A percentile compares a stretch with the other conserved stretches of the same genome.
These are phyloP conservation scores for Hydrangea macrophylla DNA, from an alignment of 148 eudicot species.

Conservation along the genomic window DNA sequence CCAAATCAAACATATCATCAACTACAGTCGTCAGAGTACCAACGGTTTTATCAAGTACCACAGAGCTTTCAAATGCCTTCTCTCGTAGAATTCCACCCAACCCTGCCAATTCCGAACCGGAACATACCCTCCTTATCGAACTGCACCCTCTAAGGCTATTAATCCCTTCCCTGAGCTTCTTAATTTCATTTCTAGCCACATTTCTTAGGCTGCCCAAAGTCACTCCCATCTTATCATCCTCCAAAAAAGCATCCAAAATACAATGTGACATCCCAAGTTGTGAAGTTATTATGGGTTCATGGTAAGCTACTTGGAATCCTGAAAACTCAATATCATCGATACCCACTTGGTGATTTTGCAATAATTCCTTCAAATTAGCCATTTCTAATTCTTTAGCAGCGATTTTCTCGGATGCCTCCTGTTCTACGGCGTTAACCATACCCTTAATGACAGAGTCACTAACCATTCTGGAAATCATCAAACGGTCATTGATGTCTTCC, in stretches of 20 bases:
- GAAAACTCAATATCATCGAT: slow-evolving; percentile 8
- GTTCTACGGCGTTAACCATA: slow-evolving; percentile 63
- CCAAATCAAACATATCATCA: slow-evolving; percentile 22
- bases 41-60: slow-evolving; percentile 18
- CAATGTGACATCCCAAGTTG: slow-evolving; percentile 6
- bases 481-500: slow-evolving; percentile 65
- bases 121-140: slow-evolving; percentile 21
- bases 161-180: slow-evolving; percentile 36
- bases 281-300: slow-evolving; percentile 5
- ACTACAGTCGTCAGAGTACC: slow-evolving; percentile 28
- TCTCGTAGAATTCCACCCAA: slow-evolving; percentile 30
- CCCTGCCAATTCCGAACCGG: slow-evolving; percentile 36
- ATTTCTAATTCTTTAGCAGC: slow-evolving; percentile 57
- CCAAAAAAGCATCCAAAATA: slow-evolving; percentile 16
- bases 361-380: slow-evolving; percentile 33
- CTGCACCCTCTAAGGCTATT: slow-evolving; percentile 17
- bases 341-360: slow-evolving; percentile 15
- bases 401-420: slow-evolving; percentile 56
- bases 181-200: slow-evolving; percentile 30
- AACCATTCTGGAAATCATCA: slow-evolving; percentile 74
- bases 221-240: slow-evolving; percentile 27
- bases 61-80: slow-evolving; percentile 22
- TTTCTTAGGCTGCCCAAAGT: slow-evolving; percentile 23
- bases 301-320: slow-evolving; percentile 3
- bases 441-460: slow-evolving; percentile 77